Base-by-base conservation (phyloP, 1,284 basidiomycete genomes). In the Sutorius eximius region DNA sequence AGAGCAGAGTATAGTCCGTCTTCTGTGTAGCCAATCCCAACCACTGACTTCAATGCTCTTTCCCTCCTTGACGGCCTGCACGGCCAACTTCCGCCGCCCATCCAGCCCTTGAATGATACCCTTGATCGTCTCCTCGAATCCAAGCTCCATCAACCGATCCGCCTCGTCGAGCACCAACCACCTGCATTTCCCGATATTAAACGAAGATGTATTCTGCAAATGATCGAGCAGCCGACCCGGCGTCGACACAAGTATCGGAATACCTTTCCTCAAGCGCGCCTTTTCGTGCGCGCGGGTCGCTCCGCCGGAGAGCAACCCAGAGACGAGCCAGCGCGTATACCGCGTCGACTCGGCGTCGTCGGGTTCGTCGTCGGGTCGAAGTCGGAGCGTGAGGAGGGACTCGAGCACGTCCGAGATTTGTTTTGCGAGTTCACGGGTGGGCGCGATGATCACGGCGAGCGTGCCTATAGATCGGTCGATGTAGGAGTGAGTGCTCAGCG, bases 111-210 rank as follows among this genome's bases (percentile, higher is more conserved):
- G 85, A 51, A 98, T 75, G 62, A 99, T 98, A 0, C 93, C 95
- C 46, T 82, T 83, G 46, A 99, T 82, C 12, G 96, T 93, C 40
- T 91, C 87, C 65, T 94, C 93, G 64, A 99, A 99, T 1, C 96
- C 96, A 76, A 98, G 87, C 67, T 98, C 95, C 81, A 99, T 98
- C 12, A 98, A 78, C 53, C 95, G 78, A 74, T 99, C 97, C 3
- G 97, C 96, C 75, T 99, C 97, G 68, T 99, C 97, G 30, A 99
- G 82, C 1, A 99, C 87, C 16, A 99, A 80, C 93, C 96, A 99
- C 51, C 93, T 85, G 66, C 92, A 93, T 74, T 97, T 97, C 52
- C 90, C 91, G 49, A 94, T 86, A 62, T 95, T 90, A 72, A 98
- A 92, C 3, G 91, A 89, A 0, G 87, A 82, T 0, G 97, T 99